Evolutionary conservation across 257 asterid genomes (phyloP).

Genomic region (Primulina tabacum): DNA sequence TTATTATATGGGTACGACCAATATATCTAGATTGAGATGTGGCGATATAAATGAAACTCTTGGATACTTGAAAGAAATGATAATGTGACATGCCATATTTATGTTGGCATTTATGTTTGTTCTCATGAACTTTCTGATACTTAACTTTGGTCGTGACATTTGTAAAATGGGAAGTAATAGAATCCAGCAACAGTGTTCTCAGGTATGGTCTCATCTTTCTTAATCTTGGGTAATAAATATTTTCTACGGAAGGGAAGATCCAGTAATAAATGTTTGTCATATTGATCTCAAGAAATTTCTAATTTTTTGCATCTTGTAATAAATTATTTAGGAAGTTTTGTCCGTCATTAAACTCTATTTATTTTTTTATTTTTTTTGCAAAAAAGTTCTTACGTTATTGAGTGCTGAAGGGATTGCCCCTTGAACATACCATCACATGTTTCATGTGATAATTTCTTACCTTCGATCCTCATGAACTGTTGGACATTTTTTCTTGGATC

Average conservation of each 20-base stretch:
- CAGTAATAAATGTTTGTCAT: neutral
- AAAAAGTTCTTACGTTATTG: slow-evolving; percentile 7
- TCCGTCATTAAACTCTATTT: neutral
- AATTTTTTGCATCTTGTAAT: neutral
- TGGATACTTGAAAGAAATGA: neutral
- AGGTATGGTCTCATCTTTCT: neutral
- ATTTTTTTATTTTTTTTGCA: neutral
- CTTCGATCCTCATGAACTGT: slow-evolving; percentile 84
- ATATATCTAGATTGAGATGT: neutral
- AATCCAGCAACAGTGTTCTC: neutral
- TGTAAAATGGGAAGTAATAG: neutral
- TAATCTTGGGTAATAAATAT: neutral
- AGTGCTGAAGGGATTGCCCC: neutral
- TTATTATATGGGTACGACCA: too few species aligned
- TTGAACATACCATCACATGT: slow-evolving; percentile 13
- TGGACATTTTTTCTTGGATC: slow-evolving; percentile 62
- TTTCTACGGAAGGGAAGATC: neutral
- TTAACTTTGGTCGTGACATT: neutral
- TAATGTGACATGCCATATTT: neutral
- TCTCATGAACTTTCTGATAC: neutral
- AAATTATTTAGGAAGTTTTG: neutral
- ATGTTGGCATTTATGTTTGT: neutral
- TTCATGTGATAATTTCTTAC: slow-evolving; percentile 35
- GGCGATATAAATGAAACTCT: neutral
- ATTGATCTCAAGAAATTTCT: neutral